Evolutionary conservation across 1,284 basidiomycete genomes (phyloP).

Genomic region (Stygiomarasmius scandens): DNA sequence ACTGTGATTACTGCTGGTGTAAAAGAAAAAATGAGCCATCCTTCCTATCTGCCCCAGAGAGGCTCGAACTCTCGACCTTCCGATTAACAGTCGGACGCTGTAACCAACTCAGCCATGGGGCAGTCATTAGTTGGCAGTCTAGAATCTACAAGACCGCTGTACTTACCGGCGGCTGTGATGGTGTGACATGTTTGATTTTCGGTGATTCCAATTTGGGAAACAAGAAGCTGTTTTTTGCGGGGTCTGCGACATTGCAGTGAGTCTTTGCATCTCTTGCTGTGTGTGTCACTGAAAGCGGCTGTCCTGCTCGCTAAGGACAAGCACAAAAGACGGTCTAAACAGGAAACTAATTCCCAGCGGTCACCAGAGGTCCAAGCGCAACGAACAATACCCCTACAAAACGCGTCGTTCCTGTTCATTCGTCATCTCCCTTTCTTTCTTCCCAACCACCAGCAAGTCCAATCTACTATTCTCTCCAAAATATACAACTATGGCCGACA

Average conservation of each 20-base stretch:
- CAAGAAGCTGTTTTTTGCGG: no score
- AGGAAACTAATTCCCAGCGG: background rate
- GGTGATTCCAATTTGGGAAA: background rate
- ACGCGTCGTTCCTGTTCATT: background rate
- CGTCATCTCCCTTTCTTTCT: background rate
- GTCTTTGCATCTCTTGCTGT: no score
- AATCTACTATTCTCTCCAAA: background rate
- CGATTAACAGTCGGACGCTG: background rate
- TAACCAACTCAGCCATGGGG: background rate
- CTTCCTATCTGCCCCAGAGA: conserved; percentile 11
- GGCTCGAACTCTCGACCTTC: conserved; percentile 18
- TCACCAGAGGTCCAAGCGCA: background rate
- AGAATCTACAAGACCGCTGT: background rate
- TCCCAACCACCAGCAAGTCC: background rate
- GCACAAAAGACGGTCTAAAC: no score
- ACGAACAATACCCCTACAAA: background rate
- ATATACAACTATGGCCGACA: background rate
- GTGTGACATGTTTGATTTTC: background rate
- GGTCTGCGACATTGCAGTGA: no score
- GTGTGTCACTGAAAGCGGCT: no score
- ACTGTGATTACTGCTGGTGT: no score
- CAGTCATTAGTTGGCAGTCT: background rate
- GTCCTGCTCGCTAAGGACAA: no score
- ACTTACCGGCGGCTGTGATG: background rate
- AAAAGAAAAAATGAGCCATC: background rate